Evolutionary conservation across 495 filamentous ascomycete species (phyloP), one percentile per base, ranked within the genome.

Genomic region (Cryomyces minteri): DNA sequence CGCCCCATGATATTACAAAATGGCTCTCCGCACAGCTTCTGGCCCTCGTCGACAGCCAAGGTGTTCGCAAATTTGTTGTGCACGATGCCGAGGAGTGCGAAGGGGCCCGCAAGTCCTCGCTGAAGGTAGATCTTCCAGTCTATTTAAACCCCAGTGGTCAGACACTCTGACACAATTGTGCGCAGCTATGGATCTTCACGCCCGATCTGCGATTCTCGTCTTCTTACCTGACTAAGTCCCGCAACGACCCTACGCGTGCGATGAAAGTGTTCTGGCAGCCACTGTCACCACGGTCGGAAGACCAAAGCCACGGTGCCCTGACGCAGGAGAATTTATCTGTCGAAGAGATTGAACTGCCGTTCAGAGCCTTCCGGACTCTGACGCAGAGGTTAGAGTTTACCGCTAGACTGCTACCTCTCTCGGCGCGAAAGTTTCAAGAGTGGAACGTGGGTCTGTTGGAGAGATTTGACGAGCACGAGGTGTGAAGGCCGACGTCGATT

Each of bases 21-120:
- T 64, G 61, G 61, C 48, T 64, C 9, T 53, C 59, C 5, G 50
- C 55, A n/a, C 50, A 48, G 6, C 41, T 64, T 10, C 46, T 64
- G 37, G 41, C 40, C 40, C 50, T 58, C 14, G 51, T 56, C 28
- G 57, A 62, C 30, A 56, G 47, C 41, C 46, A 50, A 41, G 54
- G 56, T 37, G 46, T 59, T 9, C 43, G 58, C 5, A 59, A 60
- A 47, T 58, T 64, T 44, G 32, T 47, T 39, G 50, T 61, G 41
- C 40, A 53, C n/a, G 28, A 43, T 32, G 18, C 2, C n/a, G n/a
- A 10, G 34, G 12, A 38, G 34, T 2, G 34, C 3, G 12, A 25
- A 14, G 9, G 34, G 9, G 9, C 34, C 12, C 28, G 40, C 28
- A 41, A 41, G 40, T 18, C 9, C 34, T 38, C 34, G 34, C 12